Evolutionary conservation across 2,329 filamentous ascomycete genomes (phyloP).

Genomic region (Apiospora hydei): DNA sequence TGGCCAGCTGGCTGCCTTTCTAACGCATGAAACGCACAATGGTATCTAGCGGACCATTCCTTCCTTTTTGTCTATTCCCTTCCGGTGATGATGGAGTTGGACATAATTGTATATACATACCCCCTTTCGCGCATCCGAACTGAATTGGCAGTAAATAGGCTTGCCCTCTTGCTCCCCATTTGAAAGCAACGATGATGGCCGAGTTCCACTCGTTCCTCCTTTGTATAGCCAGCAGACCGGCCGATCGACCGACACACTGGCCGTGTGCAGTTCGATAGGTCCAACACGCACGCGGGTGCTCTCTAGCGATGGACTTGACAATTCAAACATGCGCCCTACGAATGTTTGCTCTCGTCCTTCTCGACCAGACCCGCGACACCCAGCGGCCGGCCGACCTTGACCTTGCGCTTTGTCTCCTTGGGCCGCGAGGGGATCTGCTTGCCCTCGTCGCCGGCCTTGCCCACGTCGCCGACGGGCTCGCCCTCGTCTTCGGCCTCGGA

Average conservation of each 20-base stretch:
- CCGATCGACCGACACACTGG: neutral
- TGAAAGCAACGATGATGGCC: neutral
- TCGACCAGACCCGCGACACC: conserved; percentile 83
- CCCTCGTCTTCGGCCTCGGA: conserved; percentile 61
- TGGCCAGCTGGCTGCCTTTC: neutral
- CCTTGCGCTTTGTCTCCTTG: conserved; percentile 75
- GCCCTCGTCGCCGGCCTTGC: conserved; percentile 53
- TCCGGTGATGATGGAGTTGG: neutral
- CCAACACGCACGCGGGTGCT: neutral
- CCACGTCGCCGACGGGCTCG: conserved; percentile 72
- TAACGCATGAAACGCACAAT: conserved; percentile 13
- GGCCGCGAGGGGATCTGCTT: conserved; percentile 37
- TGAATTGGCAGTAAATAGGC: neutral
- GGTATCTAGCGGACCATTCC: conserved; percentile 18
- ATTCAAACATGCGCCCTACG: conserved; percentile 32
- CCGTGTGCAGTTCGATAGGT: neutral
- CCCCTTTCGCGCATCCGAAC: neutral
- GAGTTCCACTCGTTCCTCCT: neutral
- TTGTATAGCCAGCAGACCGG: too few species aligned
- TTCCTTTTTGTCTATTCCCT: conserved; percentile 15
- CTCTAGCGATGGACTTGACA: neutral
- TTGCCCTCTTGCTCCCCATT: neutral
- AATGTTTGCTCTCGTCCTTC: conserved; percentile 67
- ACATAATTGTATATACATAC: neutral
- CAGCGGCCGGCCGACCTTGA: conserved; percentile 81